These are phyloP conservation scores for cucumber (Cucumis sativus) DNA, from an alignment of 306 rosid species.

Conservation along the genomic window Cucumber_9930_V3 NC_026661.2:1744501-1745000, in stretches of 20 bases:
- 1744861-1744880: slow-evolving; percentile 37
- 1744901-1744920: slow-evolving; percentile 30
- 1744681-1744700: slow-evolving; percentile 10
- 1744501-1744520: too few species aligned
- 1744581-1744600: neutral
- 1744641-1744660: neutral
- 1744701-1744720: slow-evolving; percentile 6
- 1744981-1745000: slow-evolving; percentile 25
- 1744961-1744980: slow-evolving; percentile 17
- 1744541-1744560: neutral
- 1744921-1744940: slow-evolving; percentile 29
- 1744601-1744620: neutral
- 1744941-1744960: slow-evolving; percentile 22
- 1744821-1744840: slow-evolving; percentile 22
- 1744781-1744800: neutral
- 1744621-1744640: neutral
- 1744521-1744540: too few species aligned
- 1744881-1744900: slow-evolving; percentile 24
- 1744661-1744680: slow-evolving; percentile 7
- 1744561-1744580: neutral
- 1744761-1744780: slow-evolving; percentile 8
- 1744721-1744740: slow-evolving; percentile 18
- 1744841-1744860: slow-evolving; percentile 42
- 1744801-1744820: slow-evolving; percentile 11
- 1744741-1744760: slow-evolving; percentile 19